Base-by-base conservation (phyloP, 768 basidiomycete species). In the Cyclocybe cylindracea region DNA sequence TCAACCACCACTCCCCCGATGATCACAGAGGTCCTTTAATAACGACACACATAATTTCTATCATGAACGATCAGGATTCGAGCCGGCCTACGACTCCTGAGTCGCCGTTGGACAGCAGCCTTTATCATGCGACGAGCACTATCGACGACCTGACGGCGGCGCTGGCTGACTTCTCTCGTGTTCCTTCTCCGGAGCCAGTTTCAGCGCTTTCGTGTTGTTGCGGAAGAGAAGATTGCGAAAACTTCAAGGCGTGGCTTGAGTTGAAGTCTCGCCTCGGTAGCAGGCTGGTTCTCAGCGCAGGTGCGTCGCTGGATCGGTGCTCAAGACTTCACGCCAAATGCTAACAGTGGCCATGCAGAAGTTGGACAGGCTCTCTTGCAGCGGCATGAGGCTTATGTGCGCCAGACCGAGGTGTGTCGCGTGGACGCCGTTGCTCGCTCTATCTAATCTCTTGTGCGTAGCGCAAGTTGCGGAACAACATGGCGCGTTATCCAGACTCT, bases 301-400 rank as follows among this genome's bases (percentile, higher is more conserved):
- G 94, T 94, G 62, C 61, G 87, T 76, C 33, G 29, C 36, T n/a
- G 24, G 44, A 50, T 33, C 14, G 18, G 14, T 31, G 16, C 13
- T 14, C 41, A 38, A 31, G 46, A 38, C n/a, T 37, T 3, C 18
- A 8, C 10, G 11, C 8, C 3, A 37, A 49, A 45, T 38, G 46
- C 32, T 61, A 24, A 57, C 24, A 24, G 13, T 7, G 35, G 13
- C n/a, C n/a, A 18, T 36, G n/a, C 44, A 93, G 93, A 95, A 77
- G 87, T 96, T 29, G 94, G 94, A 10, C 91, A 94, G 67, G 94
- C 94, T 4, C 70, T 97, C 42, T 68, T 97, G 43, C 85, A 89
- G 62, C 76, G 87, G 53, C 92, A 95, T 64, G 94, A 95, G 70
- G 89, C 88, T 3, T 91, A 91, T 67, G 84, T 92, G 29, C 82